Evolutionary conservation across 176 grass and related monocot genomes (phyloP), one percentile per base, ranked within the genome.

Genomic region (Dactylis glomerata): DNA sequence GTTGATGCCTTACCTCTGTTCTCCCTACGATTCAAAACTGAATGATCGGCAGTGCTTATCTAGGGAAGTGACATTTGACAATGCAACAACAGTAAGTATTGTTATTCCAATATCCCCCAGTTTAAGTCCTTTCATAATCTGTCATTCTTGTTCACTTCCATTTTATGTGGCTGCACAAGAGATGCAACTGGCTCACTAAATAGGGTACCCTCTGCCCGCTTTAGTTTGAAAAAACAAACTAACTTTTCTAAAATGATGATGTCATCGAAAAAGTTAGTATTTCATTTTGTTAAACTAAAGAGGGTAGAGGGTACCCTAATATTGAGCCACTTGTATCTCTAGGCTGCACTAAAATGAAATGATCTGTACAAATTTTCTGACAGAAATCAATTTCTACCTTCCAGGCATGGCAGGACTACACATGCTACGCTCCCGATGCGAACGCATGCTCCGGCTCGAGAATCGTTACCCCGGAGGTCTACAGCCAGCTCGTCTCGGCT

Each of bases 361-460:
- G 24, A 27, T 64, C 45, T 26, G 68, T 61, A 42, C 22, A 62
- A 38, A 55, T 80, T 77, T 10, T n/a, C 64, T 86, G 5, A 76
- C 42, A 59, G 33, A 22, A 24, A 27, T 73, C 17, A 63, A 31
- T 88, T 20, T 77, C 37, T 27, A 65, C 26, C 41, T 82, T 74
- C 58, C 84, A 98, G 96, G 96, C 81, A 23, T 95, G 96, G 96
- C 27, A 83, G 73, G 93, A 94, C 26, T 98, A 95, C 45, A 92
- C 88, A 37, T 94, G 95, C 84, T 62, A 68, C 50, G 82, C 82
- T 76, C 70, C 80, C 2, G 86, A 84, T 34, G 45, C 65, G 19
- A 85, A 82, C 24, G 63, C 58, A 31, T 97, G 95, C 75, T 76
- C 80, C 3, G 85, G 90, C 36, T 49, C 77, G 3, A 92, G 66